Evolutionary conservation across 139 green algal genomes (phyloP).

Genomic region (Coelastrella sp.): DNA sequence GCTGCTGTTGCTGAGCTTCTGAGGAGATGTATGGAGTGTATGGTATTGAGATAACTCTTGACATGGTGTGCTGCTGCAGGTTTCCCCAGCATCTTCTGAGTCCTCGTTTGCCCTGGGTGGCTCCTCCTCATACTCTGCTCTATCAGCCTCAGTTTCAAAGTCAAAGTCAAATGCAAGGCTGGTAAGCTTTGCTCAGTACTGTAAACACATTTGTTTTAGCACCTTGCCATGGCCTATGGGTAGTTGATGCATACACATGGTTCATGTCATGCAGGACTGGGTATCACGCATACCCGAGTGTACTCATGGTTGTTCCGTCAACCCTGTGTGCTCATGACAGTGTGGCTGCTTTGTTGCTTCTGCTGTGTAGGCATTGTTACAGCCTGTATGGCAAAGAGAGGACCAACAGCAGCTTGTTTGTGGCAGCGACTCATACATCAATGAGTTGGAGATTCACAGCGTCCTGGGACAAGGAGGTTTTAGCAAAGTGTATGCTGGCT

Average conservation of each 20-base stretch:
- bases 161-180: background rate
- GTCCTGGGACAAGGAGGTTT: constrained; percentile 16
- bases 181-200: background rate
- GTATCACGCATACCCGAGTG: too few species aligned
- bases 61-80: background rate
- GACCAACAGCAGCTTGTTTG: constrained; percentile 16
- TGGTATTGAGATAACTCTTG: background rate
- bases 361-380: background rate
- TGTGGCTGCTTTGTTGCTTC: background rate
- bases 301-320: too few species aligned
- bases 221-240: too few species aligned
- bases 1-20: too few species aligned
- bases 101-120: background rate
- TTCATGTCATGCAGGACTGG: too few species aligned
- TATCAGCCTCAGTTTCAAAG: background rate
- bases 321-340: too few species aligned
- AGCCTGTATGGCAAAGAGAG: background rate
- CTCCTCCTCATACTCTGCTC: background rate
- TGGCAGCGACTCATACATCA: background rate
- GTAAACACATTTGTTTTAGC: too few species aligned
- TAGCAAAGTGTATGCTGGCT: constrained; percentile 25
- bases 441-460: constrained; percentile 19
- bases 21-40: too few species aligned
- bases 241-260: too few species aligned
- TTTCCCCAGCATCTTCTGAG: background rate